These are phyloP conservation scores for Ilyonectria sp. DNA, from an alignment of 2,329 filamentous ascomycete species.

Conservation along the genomic window DNA sequence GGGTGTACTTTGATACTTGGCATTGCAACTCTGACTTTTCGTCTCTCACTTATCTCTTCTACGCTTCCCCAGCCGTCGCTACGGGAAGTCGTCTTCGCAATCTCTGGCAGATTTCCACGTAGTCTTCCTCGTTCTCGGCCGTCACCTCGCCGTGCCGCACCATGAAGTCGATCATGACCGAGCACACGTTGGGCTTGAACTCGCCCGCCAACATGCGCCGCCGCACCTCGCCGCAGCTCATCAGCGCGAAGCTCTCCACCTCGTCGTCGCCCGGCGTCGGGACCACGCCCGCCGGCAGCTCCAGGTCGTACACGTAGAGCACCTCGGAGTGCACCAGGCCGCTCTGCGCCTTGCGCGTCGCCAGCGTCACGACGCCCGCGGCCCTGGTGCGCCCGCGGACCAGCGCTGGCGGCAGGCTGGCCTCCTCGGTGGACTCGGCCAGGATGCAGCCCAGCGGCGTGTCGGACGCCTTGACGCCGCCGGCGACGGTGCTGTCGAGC, in stretches of 20 bases:
- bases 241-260: slow-evolving; percentile 81
- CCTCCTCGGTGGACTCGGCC: slow-evolving; percentile 82
- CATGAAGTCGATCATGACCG: slow-evolving; percentile 87
- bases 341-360: slow-evolving; percentile 48
- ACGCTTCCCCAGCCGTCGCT: slow-evolving; percentile 48
- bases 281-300: slow-evolving; percentile 70
- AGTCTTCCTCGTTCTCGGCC: slow-evolving; percentile 79
- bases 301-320: slow-evolving; percentile 82
- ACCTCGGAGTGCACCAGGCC: slow-evolving; percentile 56
- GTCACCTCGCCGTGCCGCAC: slow-evolving; percentile 83
- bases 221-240: slow-evolving; percentile 73
- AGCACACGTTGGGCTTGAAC: slow-evolving; percentile 89
- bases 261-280: slow-evolving; percentile 83
- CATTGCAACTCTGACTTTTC: background rate
- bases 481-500: slow-evolving; percentile 86
- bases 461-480: slow-evolving; percentile 79
- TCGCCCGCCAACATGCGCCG: slow-evolving; percentile 74
- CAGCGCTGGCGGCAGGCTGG: slow-evolving; percentile 56
- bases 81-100: slow-evolving; percentile 62
- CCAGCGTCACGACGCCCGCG: slow-evolving; percentile 55
- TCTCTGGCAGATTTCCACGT: slow-evolving; percentile 74
- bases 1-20: background rate
- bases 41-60: background rate
- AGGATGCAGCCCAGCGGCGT: slow-evolving; percentile 77
- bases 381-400: slow-evolving; percentile 46